phyloP scores from a whole-genome alignment of 306 rosid species.

The Gastrolobium villosum region DNA sequence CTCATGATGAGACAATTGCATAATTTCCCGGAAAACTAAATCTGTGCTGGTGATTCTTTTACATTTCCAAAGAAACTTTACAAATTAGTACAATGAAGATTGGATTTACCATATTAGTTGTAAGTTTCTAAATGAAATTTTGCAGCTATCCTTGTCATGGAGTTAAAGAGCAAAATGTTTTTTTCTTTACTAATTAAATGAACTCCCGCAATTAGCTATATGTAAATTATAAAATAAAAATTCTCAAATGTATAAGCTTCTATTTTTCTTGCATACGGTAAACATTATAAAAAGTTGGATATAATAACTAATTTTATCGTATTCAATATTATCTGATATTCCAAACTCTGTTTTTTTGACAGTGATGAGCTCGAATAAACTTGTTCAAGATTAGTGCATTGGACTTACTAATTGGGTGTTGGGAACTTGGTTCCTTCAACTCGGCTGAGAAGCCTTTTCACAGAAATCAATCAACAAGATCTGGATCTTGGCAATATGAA shows the following conservation, averaged over 20 bases:
- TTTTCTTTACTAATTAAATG: not conserved
- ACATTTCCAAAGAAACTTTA: not conserved
- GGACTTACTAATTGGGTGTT: no score
- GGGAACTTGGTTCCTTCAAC: no score
- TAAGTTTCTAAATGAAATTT: no score
- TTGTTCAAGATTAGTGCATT: no score
- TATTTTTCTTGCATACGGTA: not conserved
- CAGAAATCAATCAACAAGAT: no score
- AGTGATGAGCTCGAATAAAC: no score
- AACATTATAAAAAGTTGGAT: not conserved
- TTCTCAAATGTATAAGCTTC: not conserved
- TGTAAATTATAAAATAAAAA: not conserved
- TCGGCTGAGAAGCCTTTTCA: no score
- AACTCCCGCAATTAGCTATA: not conserved
- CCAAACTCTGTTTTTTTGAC: no score
- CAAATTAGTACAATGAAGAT: not conserved
- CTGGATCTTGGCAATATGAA: no score
- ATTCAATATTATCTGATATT: no score
- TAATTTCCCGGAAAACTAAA: not conserved
- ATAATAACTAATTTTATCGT: no score
- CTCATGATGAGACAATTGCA: not conserved
- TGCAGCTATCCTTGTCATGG: not conserved
- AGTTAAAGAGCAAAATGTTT: not conserved
- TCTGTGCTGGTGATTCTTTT: conserved; percentile 11
- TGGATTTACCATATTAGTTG: not conserved